phyloP scores from a whole-genome alignment of 306 rosid species.

The Arachis hypogaea region DNA sequence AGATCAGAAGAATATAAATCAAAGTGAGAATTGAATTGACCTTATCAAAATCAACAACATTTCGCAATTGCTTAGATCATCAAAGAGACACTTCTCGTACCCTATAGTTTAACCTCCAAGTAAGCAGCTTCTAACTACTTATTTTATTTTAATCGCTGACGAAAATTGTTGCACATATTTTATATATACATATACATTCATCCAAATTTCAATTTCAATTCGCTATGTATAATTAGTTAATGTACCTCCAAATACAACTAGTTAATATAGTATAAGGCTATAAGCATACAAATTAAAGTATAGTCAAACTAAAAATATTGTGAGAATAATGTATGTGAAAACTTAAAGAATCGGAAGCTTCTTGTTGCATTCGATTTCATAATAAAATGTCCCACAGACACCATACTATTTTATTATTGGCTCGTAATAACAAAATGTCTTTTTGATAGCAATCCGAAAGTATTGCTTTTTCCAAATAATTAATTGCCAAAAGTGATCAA shows the following conservation, averaged over 20 bases:
- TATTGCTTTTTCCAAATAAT: background rate
- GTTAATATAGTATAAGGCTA: background rate
- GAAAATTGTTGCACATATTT: conserved; percentile 10
- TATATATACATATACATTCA: background rate
- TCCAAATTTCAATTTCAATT: too few relatives aligned
- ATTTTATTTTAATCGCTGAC: background rate
- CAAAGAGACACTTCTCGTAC: conserved; percentile 6
- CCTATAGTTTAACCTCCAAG: conserved; percentile 30
- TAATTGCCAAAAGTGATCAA: conserved; percentile 35
- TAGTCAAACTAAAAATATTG: conserved; percentile 12
- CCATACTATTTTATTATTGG: conserved; percentile 7
- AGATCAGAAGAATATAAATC: background rate
- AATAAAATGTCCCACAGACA: conserved; percentile 20
- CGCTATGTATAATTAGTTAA: background rate
- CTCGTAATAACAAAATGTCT: conserved; percentile 35
- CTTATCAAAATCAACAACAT: conserved; percentile 30
- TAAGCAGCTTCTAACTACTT: conserved; percentile 21
- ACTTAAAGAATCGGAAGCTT: conserved; percentile 27
- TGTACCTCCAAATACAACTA: background rate
- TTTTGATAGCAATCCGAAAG: background rate
- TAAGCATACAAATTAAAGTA: background rate
- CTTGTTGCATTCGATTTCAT: background rate
- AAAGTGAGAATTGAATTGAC: conserved; percentile 39
- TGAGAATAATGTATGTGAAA: conserved; percentile 17
- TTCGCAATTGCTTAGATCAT: conserved; percentile 40